Evolutionary conservation across 1,284 basidiomycete species (phyloP).

Genomic region (Neonothopanus nambi): DNA sequence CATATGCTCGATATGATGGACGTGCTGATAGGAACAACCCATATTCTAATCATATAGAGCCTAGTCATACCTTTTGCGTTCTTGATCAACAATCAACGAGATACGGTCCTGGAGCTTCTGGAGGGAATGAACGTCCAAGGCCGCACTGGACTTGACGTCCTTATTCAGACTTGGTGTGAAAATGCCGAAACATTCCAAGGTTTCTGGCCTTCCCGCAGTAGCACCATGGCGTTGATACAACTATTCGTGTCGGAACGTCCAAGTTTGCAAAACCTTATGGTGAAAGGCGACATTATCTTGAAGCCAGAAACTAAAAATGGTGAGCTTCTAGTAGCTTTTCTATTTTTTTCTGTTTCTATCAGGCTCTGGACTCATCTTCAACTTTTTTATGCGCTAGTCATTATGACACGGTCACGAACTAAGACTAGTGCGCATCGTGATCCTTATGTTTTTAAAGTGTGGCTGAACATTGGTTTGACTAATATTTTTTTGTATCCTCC

Average conservation of each 20-base stretch:
- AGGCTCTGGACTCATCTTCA: slow-evolving; percentile 4
- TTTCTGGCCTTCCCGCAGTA: slow-evolving; percentile 87
- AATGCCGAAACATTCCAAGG: slow-evolving; percentile 93
- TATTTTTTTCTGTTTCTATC: slow-evolving; percentile 18
- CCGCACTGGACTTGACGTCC: slow-evolving; percentile 71
- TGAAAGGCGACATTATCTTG: slow-evolving; percentile 93
- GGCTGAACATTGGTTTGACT: not conserved
- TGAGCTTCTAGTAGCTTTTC: slow-evolving; percentile 39
- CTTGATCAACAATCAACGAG: slow-evolving; percentile 82
- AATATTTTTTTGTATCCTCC: slow-evolving; percentile 9
- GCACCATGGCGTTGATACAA: slow-evolving; percentile 79
- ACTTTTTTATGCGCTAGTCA: slow-evolving; percentile 54
- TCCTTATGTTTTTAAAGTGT: slow-evolving; percentile 11
- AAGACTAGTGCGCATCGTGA: slow-evolving; percentile 65
- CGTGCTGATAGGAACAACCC: not conserved
- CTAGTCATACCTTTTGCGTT: slow-evolving; percentile 93
- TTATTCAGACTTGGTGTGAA: slow-evolving; percentile 91
- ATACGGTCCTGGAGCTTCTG: slow-evolving; percentile 75
- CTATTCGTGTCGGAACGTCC: slow-evolving; percentile 71
- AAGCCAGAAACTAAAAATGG: slow-evolving; percentile 78
- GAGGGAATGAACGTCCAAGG: slow-evolving; percentile 62
- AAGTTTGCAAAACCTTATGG: slow-evolving; percentile 65
- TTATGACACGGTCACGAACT: slow-evolving; percentile 93
- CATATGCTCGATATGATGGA: not conserved
- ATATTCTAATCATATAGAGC: slow-evolving; percentile 48